Evolutionary conservation across 768 basidiomycete genomes (phyloP), one percentile per base, ranked within the genome.

Genomic region (Hysterangium stoloniferum): DNA sequence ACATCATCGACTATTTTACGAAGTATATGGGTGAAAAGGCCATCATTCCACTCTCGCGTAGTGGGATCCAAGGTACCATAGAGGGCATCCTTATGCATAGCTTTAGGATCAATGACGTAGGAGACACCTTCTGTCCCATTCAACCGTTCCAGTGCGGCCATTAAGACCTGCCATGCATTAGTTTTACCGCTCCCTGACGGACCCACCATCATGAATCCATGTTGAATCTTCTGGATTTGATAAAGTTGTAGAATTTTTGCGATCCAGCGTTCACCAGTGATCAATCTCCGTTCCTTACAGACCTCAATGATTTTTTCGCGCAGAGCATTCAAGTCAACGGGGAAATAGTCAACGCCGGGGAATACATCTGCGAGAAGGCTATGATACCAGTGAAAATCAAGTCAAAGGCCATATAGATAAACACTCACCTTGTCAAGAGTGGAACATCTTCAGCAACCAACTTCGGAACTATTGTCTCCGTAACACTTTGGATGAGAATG

Each of bases 171-270:
- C 96, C 96, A 98, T 0, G 96, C 94, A 57, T 93, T 88, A 1
- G 88, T 95, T 69, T 99, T 99, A 27, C 96, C 96, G 42, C 79
- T 92, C 24, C 95, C 96, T 9, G 96, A 97, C 1, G 96, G 85
- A 1, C 96, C 95, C 25, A 99, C 96, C 92, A 99, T 96, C 96
- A 99, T 98, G 35, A 99, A 74, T 67, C 96, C 96, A 66, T 99
- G 96, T 59, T 98, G 95, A 56, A 98, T 99, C 71, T 93, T 97
- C 69, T 99, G 96, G 53, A 99, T 98, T 65, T 98, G 96, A 66
- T 97, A 98, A 4, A 99, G 77, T 63, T 99, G 96, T 12, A 99
- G 75, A 52, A 97, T 95, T 72, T 99, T 99, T 59, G 82, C 78
- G 45, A 93, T 76, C 95, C 96, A 99, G 29, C 79, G 77, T 40